These are phyloP conservation scores for Immersiella caudata DNA, from an alignment of 495 filamentous ascomycete genomes.

Conservation along the genomic window DNA sequence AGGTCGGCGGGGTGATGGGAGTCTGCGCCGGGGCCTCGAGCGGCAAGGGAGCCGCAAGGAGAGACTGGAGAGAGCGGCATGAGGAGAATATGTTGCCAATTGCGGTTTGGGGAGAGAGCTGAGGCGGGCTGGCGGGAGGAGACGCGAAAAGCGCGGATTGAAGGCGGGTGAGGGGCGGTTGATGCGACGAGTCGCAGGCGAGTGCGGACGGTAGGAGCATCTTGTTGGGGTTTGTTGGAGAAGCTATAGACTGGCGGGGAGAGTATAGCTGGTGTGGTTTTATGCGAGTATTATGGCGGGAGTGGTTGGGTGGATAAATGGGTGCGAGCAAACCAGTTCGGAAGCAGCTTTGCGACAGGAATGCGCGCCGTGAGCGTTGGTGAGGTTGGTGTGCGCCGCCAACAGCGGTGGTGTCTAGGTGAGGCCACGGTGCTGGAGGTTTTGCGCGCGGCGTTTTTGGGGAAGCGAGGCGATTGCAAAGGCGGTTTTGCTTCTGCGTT, in stretches of 20 bases:
- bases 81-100: constrained; percentile 65
- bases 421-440: not conserved
- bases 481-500: not conserved
- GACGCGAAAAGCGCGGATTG: constrained; percentile 63
- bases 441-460: constrained; percentile 17
- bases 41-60: constrained; percentile 54
- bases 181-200: constrained; percentile 63
- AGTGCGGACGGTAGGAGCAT: constrained; percentile 77
- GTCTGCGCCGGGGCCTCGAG: constrained; percentile 39
- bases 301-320: not conserved
- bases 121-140: constrained; percentile 65
- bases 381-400: constrained; percentile 9
- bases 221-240: not conserved
- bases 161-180: constrained; percentile 47
- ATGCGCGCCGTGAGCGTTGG: not conserved
- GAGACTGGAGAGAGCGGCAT: constrained; percentile 72
- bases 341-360: not conserved
- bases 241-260: not conserved
- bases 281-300: not conserved
- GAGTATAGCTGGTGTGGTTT: not conserved
- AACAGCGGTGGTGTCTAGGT: not conserved
- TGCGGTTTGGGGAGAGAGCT: constrained; percentile 54
- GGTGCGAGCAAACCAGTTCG: not conserved
- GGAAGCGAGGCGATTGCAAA: constrained; percentile 6
- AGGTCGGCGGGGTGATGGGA: constrained; percentile 49